These are phyloP conservation scores for Cercophora sp. DNA, from an alignment of 495 filamentous ascomycete genomes.

Conservation along the genomic window DNA sequence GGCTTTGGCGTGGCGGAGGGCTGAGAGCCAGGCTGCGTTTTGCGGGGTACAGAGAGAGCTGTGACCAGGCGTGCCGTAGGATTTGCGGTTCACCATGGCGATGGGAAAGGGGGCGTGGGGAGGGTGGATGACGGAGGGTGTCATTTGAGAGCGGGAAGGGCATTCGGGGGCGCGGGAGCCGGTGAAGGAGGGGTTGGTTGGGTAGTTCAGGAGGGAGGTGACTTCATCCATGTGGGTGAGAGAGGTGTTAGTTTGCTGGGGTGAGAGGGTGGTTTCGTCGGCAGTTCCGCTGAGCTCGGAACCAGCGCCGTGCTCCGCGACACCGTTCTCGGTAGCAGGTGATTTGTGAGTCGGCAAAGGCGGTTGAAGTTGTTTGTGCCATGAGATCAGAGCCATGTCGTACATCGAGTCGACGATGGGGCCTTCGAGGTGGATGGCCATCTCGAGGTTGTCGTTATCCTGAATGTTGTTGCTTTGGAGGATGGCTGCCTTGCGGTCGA, in stretches of 20 bases:
- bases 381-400: constrained; percentile 67
- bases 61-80: constrained; percentile 60
- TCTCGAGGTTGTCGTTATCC: constrained; percentile 75
- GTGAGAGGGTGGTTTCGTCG: constrained; percentile 54
- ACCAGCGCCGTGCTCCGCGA: constrained; percentile 53
- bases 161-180: constrained; percentile 50
- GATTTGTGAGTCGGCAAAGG: constrained; percentile 53
- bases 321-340: constrained; percentile 37
- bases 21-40: constrained; percentile 67
- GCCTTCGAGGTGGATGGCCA: constrained; percentile 74
- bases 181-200: constrained; percentile 48
- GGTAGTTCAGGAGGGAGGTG: constrained; percentile 61
- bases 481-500: constrained; percentile 64
- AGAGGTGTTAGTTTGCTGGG: constrained; percentile 52
- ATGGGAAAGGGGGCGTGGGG: constrained; percentile 60
- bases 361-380: constrained; percentile 61
- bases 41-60: constrained; percentile 60
- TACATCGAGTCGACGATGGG: constrained; percentile 72
- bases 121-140: constrained; percentile 56
- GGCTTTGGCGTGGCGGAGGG: constrained; percentile 56
- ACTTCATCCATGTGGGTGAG: constrained; percentile 55
- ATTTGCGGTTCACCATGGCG: constrained; percentile 64
- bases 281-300: constrained; percentile 61
- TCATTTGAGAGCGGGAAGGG: constrained; percentile 51
- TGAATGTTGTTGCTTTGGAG: constrained; percentile 75